Evolutionary conservation across 148 eudicot species (phyloP).

Genomic region (Heliosperma pusillum): DNA sequence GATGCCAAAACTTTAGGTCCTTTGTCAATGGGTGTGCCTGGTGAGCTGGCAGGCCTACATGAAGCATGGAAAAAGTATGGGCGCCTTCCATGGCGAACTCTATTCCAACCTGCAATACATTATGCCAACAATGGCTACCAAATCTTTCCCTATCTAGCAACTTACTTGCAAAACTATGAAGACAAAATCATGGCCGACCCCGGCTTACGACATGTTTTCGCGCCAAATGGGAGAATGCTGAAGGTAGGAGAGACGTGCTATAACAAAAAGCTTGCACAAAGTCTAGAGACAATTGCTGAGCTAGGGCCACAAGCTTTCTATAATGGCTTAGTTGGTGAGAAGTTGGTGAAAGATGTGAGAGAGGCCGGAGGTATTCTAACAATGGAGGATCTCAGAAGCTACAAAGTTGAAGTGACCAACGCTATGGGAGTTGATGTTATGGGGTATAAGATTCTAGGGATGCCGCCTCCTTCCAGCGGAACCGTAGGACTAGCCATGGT

Average conservation of each 20-base stretch:
- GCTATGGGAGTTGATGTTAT: constrained; percentile 55
- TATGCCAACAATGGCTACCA: constrained; percentile 65
- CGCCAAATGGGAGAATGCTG: constrained; percentile 67
- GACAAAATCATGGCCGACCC: constrained; percentile 46
- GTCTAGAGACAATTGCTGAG: constrained; percentile 63
- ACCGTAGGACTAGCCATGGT: constrained; percentile 84
- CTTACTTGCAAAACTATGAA: constrained; percentile 25
- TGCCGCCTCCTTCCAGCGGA: constrained; percentile 98
- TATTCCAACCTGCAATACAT: constrained; percentile 65
- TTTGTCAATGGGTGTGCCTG: constrained; percentile 80
- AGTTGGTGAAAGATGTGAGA: constrained; percentile 61
- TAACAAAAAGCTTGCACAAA: constrained; percentile 59
- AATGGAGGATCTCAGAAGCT: constrained; percentile 76
- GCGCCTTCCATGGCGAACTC: constrained; percentile 60
- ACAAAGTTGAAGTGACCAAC: constrained; percentile 50
- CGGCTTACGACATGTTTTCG: constrained; percentile 67
- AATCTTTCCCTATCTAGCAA: constrained; percentile 61
- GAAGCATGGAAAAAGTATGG: constrained; percentile 77
- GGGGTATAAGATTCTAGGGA: constrained; percentile 73
- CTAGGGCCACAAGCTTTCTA: constrained; percentile 68
- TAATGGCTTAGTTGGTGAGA: constrained; percentile 65
- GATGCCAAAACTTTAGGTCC: constrained; percentile 52
- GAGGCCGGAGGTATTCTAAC: constrained; percentile 81
- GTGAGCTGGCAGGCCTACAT: constrained; percentile 85
- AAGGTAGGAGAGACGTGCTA: constrained; percentile 75